Base-by-base conservation (phyloP, 306 rosid genomes). In the Vigna angularis region DNA sequence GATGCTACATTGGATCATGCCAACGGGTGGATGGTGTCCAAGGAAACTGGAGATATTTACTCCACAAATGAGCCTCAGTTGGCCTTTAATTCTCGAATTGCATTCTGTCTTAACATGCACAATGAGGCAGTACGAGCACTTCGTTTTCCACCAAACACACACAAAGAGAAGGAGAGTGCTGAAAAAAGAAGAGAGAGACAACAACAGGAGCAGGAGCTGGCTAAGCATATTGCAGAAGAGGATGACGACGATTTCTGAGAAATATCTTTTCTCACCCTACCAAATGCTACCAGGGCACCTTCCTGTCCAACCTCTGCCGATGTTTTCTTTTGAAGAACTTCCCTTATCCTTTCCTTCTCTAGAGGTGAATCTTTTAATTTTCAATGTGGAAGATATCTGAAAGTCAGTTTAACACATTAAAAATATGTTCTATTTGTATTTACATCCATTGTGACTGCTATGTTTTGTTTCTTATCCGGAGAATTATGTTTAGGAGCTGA, bases 1-100 rank as follows among this genome's bases (percentile, higher is more conserved):
- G 91, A 88, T 85, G 91, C 91, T 73, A 88, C 89, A 24, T 75
- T 95, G 73, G 98, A 95, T 79, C 97, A 94, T 73, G 76, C 88
- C 36, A 91, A 88, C 59, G 95, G 95, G 53, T 92, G 92, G 91
- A 92, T 92, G 97, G 98, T 92, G 57, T 94, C 97, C 2, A 92
- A 92, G 87, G 97, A 94, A 85, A 94, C 97, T 26, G 98, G 98
- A 40, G 97, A 94, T 81, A 89, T 94, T 79, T 94, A 94, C 90
- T 85, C 91, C 76, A 92, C 97, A 7, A 92, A 90, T 45, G 98
- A 94, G 81, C 97, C 98, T 58, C 97, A 90, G 77, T 52, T 85
- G 79, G 98, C 97, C 61, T 94, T 94, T 42, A 94, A 94, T 92
- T 92, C 97, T 13, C 88, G 97, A 57, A 92, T 94, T 81, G 97